Evolutionary conservation across 192 early-diverging fungal genomes (phyloP), one percentile per base, ranked within the genome.

Genomic region (Podila epigama): DNA sequence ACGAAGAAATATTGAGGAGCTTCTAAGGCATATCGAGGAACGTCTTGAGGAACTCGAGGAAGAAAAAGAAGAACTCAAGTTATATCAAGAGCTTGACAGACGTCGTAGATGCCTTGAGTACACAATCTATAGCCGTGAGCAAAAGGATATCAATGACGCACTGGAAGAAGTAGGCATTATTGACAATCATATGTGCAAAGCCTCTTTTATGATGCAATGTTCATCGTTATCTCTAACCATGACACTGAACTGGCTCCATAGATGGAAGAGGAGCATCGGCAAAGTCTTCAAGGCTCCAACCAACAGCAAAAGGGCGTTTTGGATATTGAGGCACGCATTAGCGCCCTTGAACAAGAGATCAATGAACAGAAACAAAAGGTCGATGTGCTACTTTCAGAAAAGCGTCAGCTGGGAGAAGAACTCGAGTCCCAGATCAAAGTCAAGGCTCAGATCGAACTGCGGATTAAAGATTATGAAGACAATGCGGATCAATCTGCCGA

Each of bases 21-120:
- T 96, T 15, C 73, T 99, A 51, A 84, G 83, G 4, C 91, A 92
- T 64, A 98, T 99, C 58, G 88, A 97, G 48, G 93, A 97, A 63
- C 85, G 96, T 32, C 71, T 99, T 44, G 80, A 81, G 9, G 95
- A 98, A 70, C 87, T 99, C 18, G 94, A 99, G 60, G 86, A 91
- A 27, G 97, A 99, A 72, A 98, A 98, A 63, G 90, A 94, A 27
- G 96, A 99, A 77, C 75, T 99, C 39, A 88, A 91, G 65, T 82
- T 95, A 70, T 99, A 91, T 75, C 95, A 97, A 58, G 83, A 89
- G 12, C 81, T 91, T 63, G 96, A 99, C 66, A 84, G 88, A 37
- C 93, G 97, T 60, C 86, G 95, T 34, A 83, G 96, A 31, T 92
- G 89, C 28, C 82, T 98, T 8, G 96, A 98, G 69, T 97, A 97